Evolutionary conservation across 108 stramenopile genomes (phyloP).

Genomic region (Pseudonitzschia multistriata): DNA sequence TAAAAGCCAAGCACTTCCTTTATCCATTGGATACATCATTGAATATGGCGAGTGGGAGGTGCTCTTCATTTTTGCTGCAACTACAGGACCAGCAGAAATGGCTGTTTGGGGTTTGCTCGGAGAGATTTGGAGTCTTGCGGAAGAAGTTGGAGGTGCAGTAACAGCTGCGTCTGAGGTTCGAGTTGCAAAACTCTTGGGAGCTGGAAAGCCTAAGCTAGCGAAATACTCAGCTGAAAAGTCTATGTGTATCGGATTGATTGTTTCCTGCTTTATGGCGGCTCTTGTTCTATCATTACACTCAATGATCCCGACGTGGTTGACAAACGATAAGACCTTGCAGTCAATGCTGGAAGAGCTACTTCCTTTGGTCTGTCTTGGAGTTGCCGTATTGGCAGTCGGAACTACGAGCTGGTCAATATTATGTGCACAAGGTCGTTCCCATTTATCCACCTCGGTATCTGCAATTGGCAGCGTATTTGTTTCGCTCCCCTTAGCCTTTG

Average conservation of each 20-base stretch:
- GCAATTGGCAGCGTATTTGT: slow-evolving; percentile 34
- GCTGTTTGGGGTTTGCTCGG: slow-evolving; percentile 50
- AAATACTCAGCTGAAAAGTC: slow-evolving; percentile 51
- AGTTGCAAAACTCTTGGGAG: slow-evolving; percentile 51
- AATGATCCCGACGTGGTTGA: slow-evolving; percentile 36
- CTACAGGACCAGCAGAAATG: slow-evolving; percentile 43
- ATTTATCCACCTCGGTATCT: slow-evolving; percentile 37
- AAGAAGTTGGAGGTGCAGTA: slow-evolving; percentile 26
- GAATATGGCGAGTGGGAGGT: slow-evolving; percentile 54
- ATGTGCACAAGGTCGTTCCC: slow-evolving; percentile 51
- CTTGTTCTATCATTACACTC: slow-evolving; percentile 27
- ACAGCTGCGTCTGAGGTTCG: slow-evolving; percentile 51
- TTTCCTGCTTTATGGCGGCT: slow-evolving; percentile 12
- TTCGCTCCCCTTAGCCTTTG: slow-evolving; percentile 45
- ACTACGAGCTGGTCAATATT: slow-evolving; percentile 43
- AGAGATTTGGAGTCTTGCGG: slow-evolving; percentile 35
- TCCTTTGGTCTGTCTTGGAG: slow-evolving; percentile 46
- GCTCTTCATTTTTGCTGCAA: slow-evolving; percentile 41
- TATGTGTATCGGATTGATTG: slow-evolving; percentile 30
- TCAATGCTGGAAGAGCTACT: slow-evolving; percentile 38
- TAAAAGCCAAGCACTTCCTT: slow-evolving; percentile 43
- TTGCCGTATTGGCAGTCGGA: slow-evolving; percentile 39
- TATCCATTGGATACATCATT: slow-evolving; percentile 44
- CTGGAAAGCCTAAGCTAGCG: slow-evolving; percentile 35
- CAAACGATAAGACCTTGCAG: slow-evolving; percentile 48